Evolutionary conservation across 176 grass and related monocot genomes (phyloP), one percentile per base, ranked within the genome.

Genomic region (Avena sativa): DNA sequence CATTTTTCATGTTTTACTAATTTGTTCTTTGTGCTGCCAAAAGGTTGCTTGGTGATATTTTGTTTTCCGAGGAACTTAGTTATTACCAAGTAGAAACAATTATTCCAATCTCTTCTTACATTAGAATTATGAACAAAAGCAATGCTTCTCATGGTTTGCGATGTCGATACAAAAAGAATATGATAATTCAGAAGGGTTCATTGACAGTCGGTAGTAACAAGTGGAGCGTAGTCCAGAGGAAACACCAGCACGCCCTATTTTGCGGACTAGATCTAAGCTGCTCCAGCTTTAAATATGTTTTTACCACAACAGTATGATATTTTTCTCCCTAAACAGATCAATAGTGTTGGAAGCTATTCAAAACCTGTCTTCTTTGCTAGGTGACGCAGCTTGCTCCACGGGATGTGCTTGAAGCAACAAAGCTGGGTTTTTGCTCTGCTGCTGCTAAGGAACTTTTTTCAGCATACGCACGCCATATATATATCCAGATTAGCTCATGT

Each of bases 1-100:
- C 47, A 50, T 75, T 74, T 75, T 74, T 74, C 55, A 21, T 47
- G 16, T 62, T 62, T 30, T 47, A 61, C 21, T 48, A 60, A 38
- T 68, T 69, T 13, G 10, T 56, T 55, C 4, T 71, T 5, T 47
- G 52, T 47, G 21, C 51, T 40, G 12, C 51, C 44, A 47, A 60
- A 79, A 71, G 7, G 2, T 17, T 46, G 28, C 5, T 25, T 46
- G 15, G 38, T 6, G 64, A 26, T 14, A 58, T 73, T 25, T 73
- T 74, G 14, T 26, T 50, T 16, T 74, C 12, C 4, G 20, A 71
- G 43, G 0, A 46, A 12, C 3, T 47, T 28, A 59, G 58, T 74
- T 19, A 12, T 11, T 46, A 21, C 40, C 4, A 71, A 46, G 13
- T 25, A 36, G 12, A 63, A 43, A 62, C 50, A 79, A 3, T 46